Conservation (phyloP, 768 basidiomycete genomes). For the Boletus eberwhitei region DNA sequence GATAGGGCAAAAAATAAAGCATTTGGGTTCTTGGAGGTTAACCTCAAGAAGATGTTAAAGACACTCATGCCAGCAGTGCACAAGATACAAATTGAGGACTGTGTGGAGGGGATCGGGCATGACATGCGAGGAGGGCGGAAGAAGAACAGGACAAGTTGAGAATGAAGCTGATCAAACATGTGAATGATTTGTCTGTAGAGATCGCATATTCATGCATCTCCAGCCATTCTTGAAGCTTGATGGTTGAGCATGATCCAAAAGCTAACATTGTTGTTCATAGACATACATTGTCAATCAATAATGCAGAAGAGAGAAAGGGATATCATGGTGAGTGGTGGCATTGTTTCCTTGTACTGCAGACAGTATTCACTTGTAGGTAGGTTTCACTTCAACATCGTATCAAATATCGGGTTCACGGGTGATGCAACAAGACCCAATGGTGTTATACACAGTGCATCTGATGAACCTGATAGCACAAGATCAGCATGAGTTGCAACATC, state of each 20-base stretch:
- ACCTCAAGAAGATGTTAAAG: neutral
- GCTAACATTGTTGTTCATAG: slow-evolving; percentile 1
- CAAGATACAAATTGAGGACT: slow-evolving; percentile 6
- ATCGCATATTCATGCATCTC: slow-evolving; percentile 5
- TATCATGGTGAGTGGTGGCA: neutral
- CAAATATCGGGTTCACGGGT: slow-evolving; percentile 2
- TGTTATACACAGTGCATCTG: slow-evolving; percentile 20
- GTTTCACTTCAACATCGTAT: neutral
- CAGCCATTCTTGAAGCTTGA: neutral
- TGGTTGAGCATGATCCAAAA: neutral
- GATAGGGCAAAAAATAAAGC: neutral
- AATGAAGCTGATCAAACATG: slow-evolving; percentile 12
- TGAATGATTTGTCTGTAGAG: slow-evolving; percentile 16
- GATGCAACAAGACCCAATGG: slow-evolving; percentile 17
- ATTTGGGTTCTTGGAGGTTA: neutral
- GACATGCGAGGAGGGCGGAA: neutral
- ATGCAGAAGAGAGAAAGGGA: neutral
- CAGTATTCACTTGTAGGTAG: neutral
- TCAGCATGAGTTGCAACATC: slow-evolving; percentile 22
- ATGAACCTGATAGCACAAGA: slow-evolving; percentile 30
- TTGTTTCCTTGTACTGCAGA: neutral
- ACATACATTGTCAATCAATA: slow-evolving; percentile 7
- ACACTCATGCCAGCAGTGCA: slow-evolving; percentile 9
- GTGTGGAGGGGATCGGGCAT: neutral
- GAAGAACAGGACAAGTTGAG: slow-evolving; percentile 13